These are phyloP conservation scores for Blakeslea trispora DNA, from an alignment of 371 early-diverging fungal species.

Conservation along the genomic window DNA sequence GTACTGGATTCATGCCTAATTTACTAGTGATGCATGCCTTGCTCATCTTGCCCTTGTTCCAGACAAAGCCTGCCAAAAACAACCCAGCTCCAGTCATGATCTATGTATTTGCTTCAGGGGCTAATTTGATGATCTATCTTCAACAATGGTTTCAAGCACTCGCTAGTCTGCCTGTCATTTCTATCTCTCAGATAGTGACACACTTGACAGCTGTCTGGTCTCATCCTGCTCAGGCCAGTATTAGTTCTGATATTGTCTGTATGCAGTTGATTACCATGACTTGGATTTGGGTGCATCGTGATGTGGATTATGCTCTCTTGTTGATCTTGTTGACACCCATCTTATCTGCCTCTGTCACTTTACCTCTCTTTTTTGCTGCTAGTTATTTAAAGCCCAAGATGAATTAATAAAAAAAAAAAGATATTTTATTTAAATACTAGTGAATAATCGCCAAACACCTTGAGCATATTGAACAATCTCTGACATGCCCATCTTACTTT, in stretches of 20 bases:
- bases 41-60: conserved; percentile 26
- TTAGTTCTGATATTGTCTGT: conserved; percentile 40
- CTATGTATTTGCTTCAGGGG: conserved; percentile 35
- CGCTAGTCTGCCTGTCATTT: not conserved
- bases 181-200: not conserved
- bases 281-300: conserved; percentile 34
- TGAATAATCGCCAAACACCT: conserved; percentile 85
- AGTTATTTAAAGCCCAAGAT: conserved; percentile 24
- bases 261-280: conserved; percentile 28
- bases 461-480: conserved; percentile 94
- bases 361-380: conserved; percentile 50
- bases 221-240: conserved; percentile 43
- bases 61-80: no score
- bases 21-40: conserved; percentile 41
- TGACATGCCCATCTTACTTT: conserved; percentile 92
- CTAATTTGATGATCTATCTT: conserved; percentile 31
- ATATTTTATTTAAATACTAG: conserved; percentile 53
- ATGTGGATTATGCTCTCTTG: conserved; percentile 1
- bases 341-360: conserved; percentile 48
- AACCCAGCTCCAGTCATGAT: conserved; percentile 9
- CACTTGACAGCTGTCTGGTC: conserved; percentile 24
- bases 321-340: conserved; percentile 36
- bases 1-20: conserved; percentile 29
- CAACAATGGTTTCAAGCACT: conserved; percentile 28
- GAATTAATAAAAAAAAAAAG: conserved; percentile 8